Evolutionary conservation across 228 moss, liverwort and hornwort genomes (phyloP), one percentile per base, ranked within the genome.

Genomic region (Sphagnum magellanicum): DNA sequence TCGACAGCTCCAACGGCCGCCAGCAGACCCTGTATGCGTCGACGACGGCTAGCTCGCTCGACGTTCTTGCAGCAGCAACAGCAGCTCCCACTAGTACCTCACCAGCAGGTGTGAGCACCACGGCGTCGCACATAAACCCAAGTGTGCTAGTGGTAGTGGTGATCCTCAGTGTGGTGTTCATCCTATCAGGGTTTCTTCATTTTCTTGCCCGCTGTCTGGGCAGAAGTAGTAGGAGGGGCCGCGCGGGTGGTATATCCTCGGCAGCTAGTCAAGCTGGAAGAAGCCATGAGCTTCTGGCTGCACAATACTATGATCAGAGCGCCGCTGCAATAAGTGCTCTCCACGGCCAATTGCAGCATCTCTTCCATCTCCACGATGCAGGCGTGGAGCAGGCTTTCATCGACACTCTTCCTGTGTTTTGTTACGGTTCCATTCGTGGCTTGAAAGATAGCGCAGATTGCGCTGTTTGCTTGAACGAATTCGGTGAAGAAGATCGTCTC

Each of bases 101-200:
- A 32, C 32, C 32, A 32, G 32, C 55, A 55, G 55, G 55, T 8
- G 12, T 55, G 12, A 55, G 55, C 55, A 8, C 55, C 1, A 55
- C 9, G 9, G 12, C 8, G 55, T 8, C 12, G 8, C 55, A 55
- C 55, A 55, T 84, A 0, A 84, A 79, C 70, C 83, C 83, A 6
- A 84, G 83, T n/a, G 83, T 84, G 15, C 77, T 84, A 7, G 79
- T 84, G 1, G 79, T 84, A 15, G 83, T 84, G 50, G 83, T 84
- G 11, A 84, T 84, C 53, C 73, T 84, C 61, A 84, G 79, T 0
- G 83, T 84, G 48, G 83, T 84, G 4, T 79, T 84, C 53, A 57
- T 84, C 6, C 51, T 84, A 5, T 84, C 83, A 4, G 83, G 83
- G 14, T 84, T 84, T 16, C 77, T 84, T 0, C 83, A 84, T 53